Evolutionary conservation across 345 rosid species (phyloP).

Genomic region (Eucalyptus pauciflora): DNA sequence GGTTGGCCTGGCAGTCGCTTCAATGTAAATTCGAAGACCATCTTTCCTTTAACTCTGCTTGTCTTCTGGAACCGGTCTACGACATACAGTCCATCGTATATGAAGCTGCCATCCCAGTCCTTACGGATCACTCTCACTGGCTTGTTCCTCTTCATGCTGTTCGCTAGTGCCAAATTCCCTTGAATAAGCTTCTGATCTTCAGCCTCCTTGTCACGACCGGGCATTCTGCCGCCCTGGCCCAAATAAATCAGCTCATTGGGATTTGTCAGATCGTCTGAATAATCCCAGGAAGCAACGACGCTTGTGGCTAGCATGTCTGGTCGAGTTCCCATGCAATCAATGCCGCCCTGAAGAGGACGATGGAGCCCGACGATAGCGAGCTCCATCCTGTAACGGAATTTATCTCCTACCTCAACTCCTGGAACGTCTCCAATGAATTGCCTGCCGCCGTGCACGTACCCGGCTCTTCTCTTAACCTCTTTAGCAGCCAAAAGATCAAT

Average conservation of each 20-base stretch:
- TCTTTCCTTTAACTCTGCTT: neutral
- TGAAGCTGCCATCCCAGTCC: neutral
- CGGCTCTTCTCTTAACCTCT: neutral
- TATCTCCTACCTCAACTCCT: constrained; percentile 7
- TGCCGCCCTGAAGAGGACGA: neutral
- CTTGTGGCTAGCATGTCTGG: neutral
- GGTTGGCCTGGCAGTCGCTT: neutral
- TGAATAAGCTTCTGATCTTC: constrained; percentile 8
- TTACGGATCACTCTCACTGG: constrained; percentile 1
- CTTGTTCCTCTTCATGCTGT: neutral
- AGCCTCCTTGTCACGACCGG: neutral
- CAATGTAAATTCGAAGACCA: neutral
- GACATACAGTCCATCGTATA: constrained; percentile 1
- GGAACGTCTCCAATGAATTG: neutral
- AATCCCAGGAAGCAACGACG: neutral
- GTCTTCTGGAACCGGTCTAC: neutral
- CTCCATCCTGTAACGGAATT: constrained; percentile 2
- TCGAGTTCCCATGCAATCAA: neutral
- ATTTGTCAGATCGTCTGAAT: neutral
- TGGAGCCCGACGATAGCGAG: neutral
- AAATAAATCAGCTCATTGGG: neutral
- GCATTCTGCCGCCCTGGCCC: constrained; percentile 4
- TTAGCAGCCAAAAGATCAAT: neutral
- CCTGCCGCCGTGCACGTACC: neutral
- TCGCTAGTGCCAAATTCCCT: constrained; percentile 5